Percentiles rank a stretch among this genome's conserved stretches.
These are phyloP conservation scores for Rosa hybrid DNA, from an alignment of 331 rosid species.

Conservation along the genomic window DNA sequence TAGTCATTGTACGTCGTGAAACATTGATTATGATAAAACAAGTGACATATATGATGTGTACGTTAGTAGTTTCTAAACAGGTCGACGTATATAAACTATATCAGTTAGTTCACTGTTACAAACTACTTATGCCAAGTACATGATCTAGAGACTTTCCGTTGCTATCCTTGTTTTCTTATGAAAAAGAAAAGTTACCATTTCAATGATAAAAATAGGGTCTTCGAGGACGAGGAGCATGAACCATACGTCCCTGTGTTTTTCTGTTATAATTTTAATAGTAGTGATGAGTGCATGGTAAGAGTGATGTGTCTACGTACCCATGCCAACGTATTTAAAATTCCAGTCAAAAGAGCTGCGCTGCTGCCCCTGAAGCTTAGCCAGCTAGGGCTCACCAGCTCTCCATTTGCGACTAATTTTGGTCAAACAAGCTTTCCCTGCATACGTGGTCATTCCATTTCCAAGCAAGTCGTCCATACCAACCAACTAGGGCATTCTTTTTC, in stretches of 20 bases:
- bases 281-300: background rate
- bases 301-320: background rate
- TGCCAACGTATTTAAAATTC: background rate
- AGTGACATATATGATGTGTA: too few species aligned
- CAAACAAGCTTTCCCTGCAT: background rate
- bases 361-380: background rate
- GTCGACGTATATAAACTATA: too few species aligned
- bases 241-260: background rate
- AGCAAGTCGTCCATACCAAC: background rate
- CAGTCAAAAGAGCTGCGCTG: background rate
- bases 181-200: background rate
- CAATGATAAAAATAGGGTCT: background rate
- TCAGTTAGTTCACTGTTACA: too few species aligned
- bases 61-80: too few species aligned
- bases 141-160: background rate
- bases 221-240: background rate
- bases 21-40: too few species aligned
- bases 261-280: background rate
- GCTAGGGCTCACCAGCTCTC: constrained; percentile 10
- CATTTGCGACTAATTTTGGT: constrained; percentile 16
- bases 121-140: too few species aligned
- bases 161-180: background rate
- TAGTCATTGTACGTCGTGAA: too few species aligned
- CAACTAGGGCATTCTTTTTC: too few species aligned
- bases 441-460: background rate